These are phyloP conservation scores for Thelephora aurantiotincta DNA, from an alignment of 768 basidiomycete genomes.

Conservation along the genomic window DNA sequence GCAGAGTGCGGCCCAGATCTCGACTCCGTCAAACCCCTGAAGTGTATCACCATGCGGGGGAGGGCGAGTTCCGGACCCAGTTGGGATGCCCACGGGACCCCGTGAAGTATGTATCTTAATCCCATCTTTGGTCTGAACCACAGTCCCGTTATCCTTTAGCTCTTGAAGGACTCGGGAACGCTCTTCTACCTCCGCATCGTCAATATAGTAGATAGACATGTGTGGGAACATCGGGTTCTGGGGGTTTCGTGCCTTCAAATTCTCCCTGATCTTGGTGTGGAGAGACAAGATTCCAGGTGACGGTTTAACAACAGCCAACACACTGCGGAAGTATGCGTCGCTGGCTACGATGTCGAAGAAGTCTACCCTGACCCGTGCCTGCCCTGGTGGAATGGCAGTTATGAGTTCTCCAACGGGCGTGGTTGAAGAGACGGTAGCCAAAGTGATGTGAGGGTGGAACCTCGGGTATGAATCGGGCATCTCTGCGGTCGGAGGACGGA, in stretches of 20 bases:
- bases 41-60: conserved; percentile 3
- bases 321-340: conserved; percentile 56
- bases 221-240: conserved; percentile 53
- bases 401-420: conserved; percentile 20
- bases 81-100: conserved; percentile 10
- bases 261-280: conserved; percentile 30
- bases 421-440: conserved; percentile 28
- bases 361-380: conserved; percentile 22
- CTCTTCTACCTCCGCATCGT: conserved; percentile 47
- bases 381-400: conserved; percentile 22
- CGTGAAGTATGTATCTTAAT: conserved; percentile 18
- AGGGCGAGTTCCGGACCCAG: conserved; percentile 2
- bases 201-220: conserved; percentile 61
- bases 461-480: conserved; percentile 37
- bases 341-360: conserved; percentile 46
- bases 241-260: conserved; percentile 23
- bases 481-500: conserved; percentile 14
- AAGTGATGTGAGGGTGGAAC: conserved; percentile 62
- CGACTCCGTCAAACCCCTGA: conserved; percentile 12
- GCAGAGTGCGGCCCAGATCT: conserved; percentile 16
- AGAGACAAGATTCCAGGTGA: conserved; percentile 31
- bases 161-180: conserved; percentile 32
- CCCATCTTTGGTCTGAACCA: conserved; percentile 13
- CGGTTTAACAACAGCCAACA: conserved; percentile 38
- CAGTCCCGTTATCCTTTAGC: conserved; percentile 23